phyloP scores from a whole-genome alignment of 805 yeast genomes.

The Lipomyces orientalis region DNA sequence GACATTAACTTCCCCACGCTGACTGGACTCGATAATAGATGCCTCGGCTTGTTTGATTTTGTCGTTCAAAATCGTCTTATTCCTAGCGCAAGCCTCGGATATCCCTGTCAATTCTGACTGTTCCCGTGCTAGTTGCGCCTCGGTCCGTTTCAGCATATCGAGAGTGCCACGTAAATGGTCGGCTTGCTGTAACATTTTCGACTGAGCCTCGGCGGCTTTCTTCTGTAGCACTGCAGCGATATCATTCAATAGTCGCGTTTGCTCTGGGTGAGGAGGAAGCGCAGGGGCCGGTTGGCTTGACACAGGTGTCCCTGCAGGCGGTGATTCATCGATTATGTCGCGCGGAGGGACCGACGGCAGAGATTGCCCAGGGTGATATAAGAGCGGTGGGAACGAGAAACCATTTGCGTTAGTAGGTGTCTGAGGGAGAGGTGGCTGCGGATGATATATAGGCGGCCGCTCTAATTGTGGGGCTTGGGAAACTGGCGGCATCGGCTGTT shows the following conservation, averaged over 20 bases:
- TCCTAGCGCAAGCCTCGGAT: conserved; percentile 51
- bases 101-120: conserved; percentile 38
- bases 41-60: conserved; percentile 40
- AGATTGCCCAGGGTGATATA: not conserved
- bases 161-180: conserved; percentile 46
- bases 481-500: conserved; percentile 1
- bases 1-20: conserved; percentile 41
- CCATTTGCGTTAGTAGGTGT: conserved; percentile 16
- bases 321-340: conserved; percentile 24
- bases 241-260: conserved; percentile 39
- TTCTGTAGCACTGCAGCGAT: conserved; percentile 40
- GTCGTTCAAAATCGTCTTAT: conserved; percentile 29
- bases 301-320: conserved; percentile 4
- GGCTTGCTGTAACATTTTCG: conserved; percentile 40
- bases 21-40: conserved; percentile 45
- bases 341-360: not conserved
- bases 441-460: conserved; percentile 13
- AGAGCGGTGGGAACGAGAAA: conserved; percentile 6
- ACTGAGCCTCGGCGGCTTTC: conserved; percentile 40
- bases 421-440: conserved; percentile 11
- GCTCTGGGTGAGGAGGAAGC: conserved; percentile 50
- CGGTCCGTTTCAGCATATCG: conserved; percentile 47
- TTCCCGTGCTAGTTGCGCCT: conserved; percentile 48
- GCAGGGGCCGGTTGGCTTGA: conserved; percentile 18
- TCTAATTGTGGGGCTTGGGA: conserved; percentile 7